Percentiles rank a stretch among this genome's conserved stretches.
phyloP scores from a whole-genome alignment of 2,329 filamentous ascomycete species.

The Apiospora marii region DNA sequence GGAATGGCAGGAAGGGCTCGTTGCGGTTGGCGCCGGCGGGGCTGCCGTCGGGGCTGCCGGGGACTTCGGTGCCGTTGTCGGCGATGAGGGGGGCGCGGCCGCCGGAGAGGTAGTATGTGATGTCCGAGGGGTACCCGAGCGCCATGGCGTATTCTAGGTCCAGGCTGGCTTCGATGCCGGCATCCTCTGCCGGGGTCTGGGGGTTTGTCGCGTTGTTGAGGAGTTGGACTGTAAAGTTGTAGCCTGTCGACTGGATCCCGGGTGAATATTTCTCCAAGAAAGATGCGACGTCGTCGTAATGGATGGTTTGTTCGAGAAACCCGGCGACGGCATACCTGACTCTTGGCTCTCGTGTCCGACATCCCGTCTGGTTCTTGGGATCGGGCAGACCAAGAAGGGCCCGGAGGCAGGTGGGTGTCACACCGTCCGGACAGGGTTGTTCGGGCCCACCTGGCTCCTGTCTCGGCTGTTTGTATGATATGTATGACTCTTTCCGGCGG shows the following conservation, averaged over 20 bases:
- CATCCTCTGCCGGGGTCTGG: conserved; percentile 30
- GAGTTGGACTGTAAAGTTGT: conserved; percentile 47
- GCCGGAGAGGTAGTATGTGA: conserved; percentile 62
- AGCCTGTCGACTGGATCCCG: conserved; percentile 37
- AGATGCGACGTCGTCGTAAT: conserved; percentile 49
- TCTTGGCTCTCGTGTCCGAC: conserved; percentile 30
- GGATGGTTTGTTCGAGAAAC: conserved; percentile 58
- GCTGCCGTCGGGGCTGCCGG: conserved; percentile 28
- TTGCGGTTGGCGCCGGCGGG: conserved; percentile 28
- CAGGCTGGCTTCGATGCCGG: conserved; percentile 61
- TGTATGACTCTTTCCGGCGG: not conserved
- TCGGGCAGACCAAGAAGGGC: conserved; percentile 39
- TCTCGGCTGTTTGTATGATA: not conserved
- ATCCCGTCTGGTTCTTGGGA: conserved; percentile 31
- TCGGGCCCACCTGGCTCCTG: conserved; percentile 32
- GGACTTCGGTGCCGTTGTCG: conserved; percentile 48
- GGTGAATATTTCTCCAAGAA: conserved; percentile 50
- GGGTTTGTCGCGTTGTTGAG: conserved; percentile 24
- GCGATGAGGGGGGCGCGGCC: conserved; percentile 60
- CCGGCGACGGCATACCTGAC: conserved; percentile 56
- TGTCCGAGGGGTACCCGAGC: conserved; percentile 56
- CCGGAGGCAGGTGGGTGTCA: conserved; percentile 31
- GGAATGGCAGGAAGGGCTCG: conserved; percentile 39
- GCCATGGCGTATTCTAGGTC: conserved; percentile 65
- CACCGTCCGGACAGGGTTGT: conserved; percentile 34